Evolutionary conservation across 805 yeast species (phyloP).

Genomic region (Cyberlindnera maritima): DNA sequence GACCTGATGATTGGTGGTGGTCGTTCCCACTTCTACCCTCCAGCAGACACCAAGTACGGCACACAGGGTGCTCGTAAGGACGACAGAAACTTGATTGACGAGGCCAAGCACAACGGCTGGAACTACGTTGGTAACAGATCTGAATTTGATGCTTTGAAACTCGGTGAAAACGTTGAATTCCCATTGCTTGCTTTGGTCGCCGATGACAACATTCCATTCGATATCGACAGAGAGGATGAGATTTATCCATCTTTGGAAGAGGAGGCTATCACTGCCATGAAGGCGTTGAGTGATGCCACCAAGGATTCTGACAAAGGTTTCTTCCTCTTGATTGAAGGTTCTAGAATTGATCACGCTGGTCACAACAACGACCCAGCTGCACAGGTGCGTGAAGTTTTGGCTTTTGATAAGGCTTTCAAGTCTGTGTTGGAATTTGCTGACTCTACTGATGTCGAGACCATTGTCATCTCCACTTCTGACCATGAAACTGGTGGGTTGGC

Average conservation of each 20-base stretch:
- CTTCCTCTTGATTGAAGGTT: constrained; percentile 84
- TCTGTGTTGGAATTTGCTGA: constrained; percentile 73
- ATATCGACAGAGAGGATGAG: constrained; percentile 63
- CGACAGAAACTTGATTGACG: constrained; percentile 60
- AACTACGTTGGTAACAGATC: constrained; percentile 55
- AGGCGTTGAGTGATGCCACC: constrained; percentile 64
- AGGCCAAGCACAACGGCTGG: constrained; percentile 64
- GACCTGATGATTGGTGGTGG: constrained; percentile 93
- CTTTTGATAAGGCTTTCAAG: constrained; percentile 77
- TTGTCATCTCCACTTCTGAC: constrained; percentile 80
- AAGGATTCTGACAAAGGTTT: constrained; percentile 77
- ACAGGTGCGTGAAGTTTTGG: constrained; percentile 86
- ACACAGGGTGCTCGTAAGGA: constrained; percentile 64
- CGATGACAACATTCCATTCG: constrained; percentile 78
- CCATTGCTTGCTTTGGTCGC: constrained; percentile 81
- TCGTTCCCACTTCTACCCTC: constrained; percentile 74
- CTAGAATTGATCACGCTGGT: constrained; percentile 94
- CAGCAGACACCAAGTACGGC: constrained; percentile 31
- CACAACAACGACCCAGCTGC: constrained; percentile 94
- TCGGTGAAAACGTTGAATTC: constrained; percentile 62
- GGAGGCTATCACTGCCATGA: constrained; percentile 71
- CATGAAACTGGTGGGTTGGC: constrained; percentile 96
- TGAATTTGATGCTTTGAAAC: constrained; percentile 53
- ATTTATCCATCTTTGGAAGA: constrained; percentile 78
- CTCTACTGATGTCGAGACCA: constrained; percentile 67